Conservation (phyloP, 176 grass and related monocot genomes). For the Oryza punctata region DNA sequence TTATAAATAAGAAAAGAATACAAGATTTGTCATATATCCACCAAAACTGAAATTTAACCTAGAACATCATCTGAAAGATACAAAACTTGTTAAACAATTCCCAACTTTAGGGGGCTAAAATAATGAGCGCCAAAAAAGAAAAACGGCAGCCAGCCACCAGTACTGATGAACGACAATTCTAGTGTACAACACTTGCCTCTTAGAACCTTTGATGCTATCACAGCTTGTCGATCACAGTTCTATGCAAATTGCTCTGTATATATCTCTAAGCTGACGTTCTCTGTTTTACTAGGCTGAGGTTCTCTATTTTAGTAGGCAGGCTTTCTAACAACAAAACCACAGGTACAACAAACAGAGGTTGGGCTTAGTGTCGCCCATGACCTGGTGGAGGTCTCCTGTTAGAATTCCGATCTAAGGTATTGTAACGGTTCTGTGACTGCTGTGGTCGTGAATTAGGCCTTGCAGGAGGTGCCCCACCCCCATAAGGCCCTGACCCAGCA, state of each 20-base stretch:
- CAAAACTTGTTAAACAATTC: conserved; percentile 19
- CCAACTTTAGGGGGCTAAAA: not conserved
- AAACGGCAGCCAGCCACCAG: not conserved
- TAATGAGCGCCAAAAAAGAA: conserved; percentile 25
- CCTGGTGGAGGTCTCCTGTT: conserved; percentile 60
- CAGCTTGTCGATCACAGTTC: conserved; percentile 6
- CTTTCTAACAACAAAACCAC: conserved; percentile 29
- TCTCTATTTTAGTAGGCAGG: not conserved
- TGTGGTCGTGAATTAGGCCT: conserved; percentile 47
- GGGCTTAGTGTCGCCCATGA: conserved; percentile 53
- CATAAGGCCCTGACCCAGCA: conserved; percentile 43
- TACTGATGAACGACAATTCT: conserved; percentile 18
- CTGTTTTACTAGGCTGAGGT: not conserved
- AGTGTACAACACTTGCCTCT: conserved; percentile 35
- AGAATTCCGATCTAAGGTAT: conserved; percentile 54
- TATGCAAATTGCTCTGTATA: conserved; percentile 32
- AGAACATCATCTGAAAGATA: conserved; percentile 9
- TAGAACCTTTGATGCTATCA: conserved; percentile 2
- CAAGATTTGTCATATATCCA: not conserved
- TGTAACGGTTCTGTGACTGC: conserved; percentile 63
- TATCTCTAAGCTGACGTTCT: not conserved
- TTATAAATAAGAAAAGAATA: conserved; percentile 3
- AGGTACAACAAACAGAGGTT: conserved; percentile 14
- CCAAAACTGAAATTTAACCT: conserved; percentile 30
- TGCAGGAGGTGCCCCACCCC: conserved; percentile 36